Evolutionary conservation across 2,329 filamentous ascomycete species (phyloP), one percentile per base, ranked within the genome.

Genomic region (Sclerotinia subarctica): DNA sequence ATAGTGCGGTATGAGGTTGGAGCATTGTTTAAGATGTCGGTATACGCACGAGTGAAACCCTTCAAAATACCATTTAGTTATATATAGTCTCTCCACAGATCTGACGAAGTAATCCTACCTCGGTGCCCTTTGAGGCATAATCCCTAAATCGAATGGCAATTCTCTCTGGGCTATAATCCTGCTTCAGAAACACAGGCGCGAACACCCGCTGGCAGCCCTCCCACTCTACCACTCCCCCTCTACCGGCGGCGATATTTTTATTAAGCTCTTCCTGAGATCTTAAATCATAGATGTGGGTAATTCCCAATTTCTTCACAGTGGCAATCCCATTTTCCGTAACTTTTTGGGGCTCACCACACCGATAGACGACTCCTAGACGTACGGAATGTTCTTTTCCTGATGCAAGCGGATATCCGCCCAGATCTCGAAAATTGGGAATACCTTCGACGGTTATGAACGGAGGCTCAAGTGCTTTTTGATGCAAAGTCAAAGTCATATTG

Each of bases 261-360:
- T 84, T 78, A 64, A 91, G 84, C 79, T 92, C 89, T 24, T 81
- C 79, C 24, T 79, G 78, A 35, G 86, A 89, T 66, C 91, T 84
- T 13, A 93, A 81, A 79, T 93, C 90, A 76, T 88, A 93, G 64
- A 91, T 83, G 70, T 84, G 81, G 32, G 80, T 83, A 72, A 94
- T 85, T n/a, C 85, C 83, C 65, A 92, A 80, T 6, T 77, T 72
- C 42, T 80, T 81, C 69, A 91, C 81, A 54, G 79, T 81, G 10
- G 78, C 74, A 8, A 86, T 78, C 21, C 88, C 88, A 32, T 82
- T 79, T 35, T 81, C 76, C 1, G 85, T 86, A 51, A 90, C 79
- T 68, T 79, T 79, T 24, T 84, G 85, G 21, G 89, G 86, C 72
- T 92, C 89, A 2, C 88, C 90, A 60, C 87, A 88, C 68, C 92